Base-by-base conservation (phyloP, 768 basidiomycete species). In the Pulveroboletus sp. region DNA sequence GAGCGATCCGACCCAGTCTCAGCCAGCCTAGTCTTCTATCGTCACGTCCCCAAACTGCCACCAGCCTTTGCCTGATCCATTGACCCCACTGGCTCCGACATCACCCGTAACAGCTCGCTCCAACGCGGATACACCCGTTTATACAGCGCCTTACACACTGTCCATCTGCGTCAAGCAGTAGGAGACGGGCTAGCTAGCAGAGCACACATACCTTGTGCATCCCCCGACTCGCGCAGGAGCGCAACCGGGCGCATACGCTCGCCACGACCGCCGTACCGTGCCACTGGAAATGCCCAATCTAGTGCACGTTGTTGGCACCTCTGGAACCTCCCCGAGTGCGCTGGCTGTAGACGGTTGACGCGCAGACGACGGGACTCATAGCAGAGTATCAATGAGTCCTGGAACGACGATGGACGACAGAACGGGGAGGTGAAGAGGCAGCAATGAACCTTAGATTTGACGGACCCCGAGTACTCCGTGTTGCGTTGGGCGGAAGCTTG, bases 281-380 rank as follows among this genome's bases (percentile, higher is more conserved):
- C 37, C 87, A 82, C 27, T 97, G 75, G 69, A 83, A 99, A 30
- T 89, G 82, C 70, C 96, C 92, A 47, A 87, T 94, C 63, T 97
- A 98, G 76, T 98, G 94, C 2, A 96, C 93, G 60, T 98, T 97
- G 75, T 99, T 99, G 38, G 83, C 76, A 10, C 93, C 93, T 66
- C 86, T 89, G 14, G 89, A 90, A 15, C 93, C 93, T 11, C 93
- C 93, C 7, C 84, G 80, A 3, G 88, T 85, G 59, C 94, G 93
- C 61, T 96, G 93, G 57, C 93, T 94, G 72, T 89, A 99, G 31
- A 94, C 69, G 96, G 56, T 86, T 89, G 37, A 93, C 83, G 17
- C 75, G 76, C 57, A 96, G 75, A 38, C 93, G 81, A 39, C 94
- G 82, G 10, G 93, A 89, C 2, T 94, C 96, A 24, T 93, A 81